A percentile compares a stretch with the other conserved stretches of the same genome.
Conservation (phyloP, 2,329 filamentous ascomycete genomes). For the Celoporthe dispersa region DNA sequence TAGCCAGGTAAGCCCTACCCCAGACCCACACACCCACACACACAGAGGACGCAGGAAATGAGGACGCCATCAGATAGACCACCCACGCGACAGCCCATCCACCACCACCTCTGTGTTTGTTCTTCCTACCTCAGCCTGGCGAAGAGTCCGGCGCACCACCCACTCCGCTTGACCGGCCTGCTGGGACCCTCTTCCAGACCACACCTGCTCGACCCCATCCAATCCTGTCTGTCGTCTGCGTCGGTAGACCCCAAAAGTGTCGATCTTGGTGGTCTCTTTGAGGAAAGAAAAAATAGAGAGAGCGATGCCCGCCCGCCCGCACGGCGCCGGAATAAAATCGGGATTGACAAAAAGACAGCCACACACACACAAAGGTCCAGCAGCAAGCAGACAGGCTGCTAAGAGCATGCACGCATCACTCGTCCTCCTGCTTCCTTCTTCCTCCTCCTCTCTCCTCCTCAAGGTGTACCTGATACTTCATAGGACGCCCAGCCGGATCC, state of each 20-base stretch:
- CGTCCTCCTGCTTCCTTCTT: too few species aligned
- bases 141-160: background rate
- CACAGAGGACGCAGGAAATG: background rate
- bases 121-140: background rate
- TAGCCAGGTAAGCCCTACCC: constrained; percentile 1
- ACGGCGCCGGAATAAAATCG: background rate
- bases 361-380: background rate
- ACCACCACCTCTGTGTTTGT: background rate
- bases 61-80: background rate
- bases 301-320: background rate
- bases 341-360: background rate
- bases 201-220: background rate
- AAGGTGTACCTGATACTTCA: background rate
- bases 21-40: background rate
- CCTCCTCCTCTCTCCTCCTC: background rate
- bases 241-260: background rate
- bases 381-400: background rate
- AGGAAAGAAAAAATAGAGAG: background rate
- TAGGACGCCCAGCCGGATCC: background rate
- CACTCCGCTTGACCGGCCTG: background rate
- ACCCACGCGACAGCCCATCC: background rate
- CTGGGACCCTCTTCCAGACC: background rate
- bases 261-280: background rate
- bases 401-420: background rate
- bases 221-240: background rate